These are phyloP conservation scores for Dittrichia graveolens DNA, from an alignment of 129 eudicot species.

Conservation along the genomic window DNA sequence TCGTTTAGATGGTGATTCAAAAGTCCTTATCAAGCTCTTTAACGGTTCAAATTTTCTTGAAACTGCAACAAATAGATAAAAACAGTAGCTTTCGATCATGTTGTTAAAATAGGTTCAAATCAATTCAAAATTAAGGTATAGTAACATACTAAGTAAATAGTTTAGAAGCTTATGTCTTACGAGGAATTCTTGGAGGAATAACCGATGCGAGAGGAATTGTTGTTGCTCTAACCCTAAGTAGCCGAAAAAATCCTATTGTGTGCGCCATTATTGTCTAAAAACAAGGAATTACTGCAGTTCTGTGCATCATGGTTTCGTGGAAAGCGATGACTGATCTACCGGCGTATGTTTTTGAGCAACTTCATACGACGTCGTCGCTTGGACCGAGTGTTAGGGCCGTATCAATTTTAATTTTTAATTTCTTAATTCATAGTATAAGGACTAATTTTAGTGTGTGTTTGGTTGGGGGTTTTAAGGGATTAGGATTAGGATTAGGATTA, in stretches of 20 bases:
- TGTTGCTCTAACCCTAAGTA: constrained; percentile 31
- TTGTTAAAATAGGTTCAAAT: not conserved
- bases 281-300: constrained; percentile 6
- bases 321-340: constrained; percentile 3
- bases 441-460: no score
- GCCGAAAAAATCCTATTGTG: constrained; percentile 31
- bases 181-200: constrained; percentile 21
- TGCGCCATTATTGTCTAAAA: constrained; percentile 30
- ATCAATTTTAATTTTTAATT: no score
- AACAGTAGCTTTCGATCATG: not conserved
- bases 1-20: constrained; percentile 35
- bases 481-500: no score
- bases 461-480: no score
- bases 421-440: no score
- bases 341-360: not conserved
- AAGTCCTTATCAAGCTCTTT: constrained; percentile 30
- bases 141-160: constrained; percentile 6
- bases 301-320: constrained; percentile 13
- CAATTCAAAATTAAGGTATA: not conserved
- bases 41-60: constrained; percentile 34
- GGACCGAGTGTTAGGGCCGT: no score
- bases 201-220: constrained; percentile 22
- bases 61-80: constrained; percentile 23
- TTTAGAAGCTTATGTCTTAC: constrained; percentile 18
- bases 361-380: no score